Percentiles rank a stretch among this genome's conserved stretches.
Conservation (phyloP, 2,329 filamentous ascomycete species). For the Orbilia blumenaviensis region DNA sequence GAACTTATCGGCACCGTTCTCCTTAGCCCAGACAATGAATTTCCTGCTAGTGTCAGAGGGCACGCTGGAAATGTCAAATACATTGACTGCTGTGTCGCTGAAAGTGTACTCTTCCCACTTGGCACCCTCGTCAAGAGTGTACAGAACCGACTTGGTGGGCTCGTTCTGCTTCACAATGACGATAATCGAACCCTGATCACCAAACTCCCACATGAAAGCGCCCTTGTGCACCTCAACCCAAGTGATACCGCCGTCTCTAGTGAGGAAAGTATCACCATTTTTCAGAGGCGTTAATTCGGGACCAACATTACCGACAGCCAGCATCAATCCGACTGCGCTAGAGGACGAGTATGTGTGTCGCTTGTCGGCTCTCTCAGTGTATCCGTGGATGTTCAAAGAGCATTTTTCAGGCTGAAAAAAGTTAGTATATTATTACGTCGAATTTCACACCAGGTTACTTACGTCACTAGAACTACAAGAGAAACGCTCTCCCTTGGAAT, state of each 20-base stretch:
- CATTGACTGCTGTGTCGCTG: constrained; percentile 69
- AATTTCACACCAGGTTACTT: constrained; percentile 8
- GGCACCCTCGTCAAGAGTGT: constrained; percentile 81
- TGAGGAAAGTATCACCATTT: constrained; percentile 89
- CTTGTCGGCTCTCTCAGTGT: constrained; percentile 86
- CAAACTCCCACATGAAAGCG: constrained; percentile 90
- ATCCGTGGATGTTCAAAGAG: constrained; percentile 88
- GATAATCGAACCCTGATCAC: constrained; percentile 91
- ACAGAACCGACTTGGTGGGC: constrained; percentile 74
- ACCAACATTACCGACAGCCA: constrained; percentile 92
- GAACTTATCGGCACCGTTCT: constrained; percentile 69
- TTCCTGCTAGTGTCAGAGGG: constrained; percentile 89
- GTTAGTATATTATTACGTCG: neutral
- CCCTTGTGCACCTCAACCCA: constrained; percentile 90
- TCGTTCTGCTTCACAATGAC: constrained; percentile 80
- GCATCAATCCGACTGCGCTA: constrained; percentile 87
- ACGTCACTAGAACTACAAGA: constrained; percentile 68
- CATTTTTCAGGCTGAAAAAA: constrained; percentile 70
- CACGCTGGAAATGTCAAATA: constrained; percentile 85
- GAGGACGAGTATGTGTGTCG: constrained; percentile 86
- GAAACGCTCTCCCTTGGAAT: constrained; percentile 76
- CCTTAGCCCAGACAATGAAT: constrained; percentile 85
- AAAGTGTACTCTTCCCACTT: constrained; percentile 83
- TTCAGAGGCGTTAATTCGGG: constrained; percentile 72
- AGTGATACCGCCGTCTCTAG: constrained; percentile 84